Evolutionary conservation across 192 early-diverging fungal genomes (phyloP).

Genomic region (Coemansia sp.): DNA sequence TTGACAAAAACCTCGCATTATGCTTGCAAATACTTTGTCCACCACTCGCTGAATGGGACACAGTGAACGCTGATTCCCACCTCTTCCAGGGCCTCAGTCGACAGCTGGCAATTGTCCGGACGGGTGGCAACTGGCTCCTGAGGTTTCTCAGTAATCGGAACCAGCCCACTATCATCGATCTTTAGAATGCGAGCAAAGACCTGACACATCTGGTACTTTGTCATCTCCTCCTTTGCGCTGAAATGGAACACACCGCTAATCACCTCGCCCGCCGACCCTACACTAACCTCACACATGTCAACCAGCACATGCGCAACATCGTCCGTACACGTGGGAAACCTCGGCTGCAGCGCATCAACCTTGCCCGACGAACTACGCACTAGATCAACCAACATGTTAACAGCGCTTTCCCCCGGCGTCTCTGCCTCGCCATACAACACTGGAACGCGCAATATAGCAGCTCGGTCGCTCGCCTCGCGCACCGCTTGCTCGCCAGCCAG

Average conservation of each 20-base stretch:
- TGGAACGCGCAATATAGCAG: slow-evolving; percentile 76
- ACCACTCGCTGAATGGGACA: slow-evolving; percentile 42
- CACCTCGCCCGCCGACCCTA: slow-evolving; percentile 4
- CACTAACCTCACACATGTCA: slow-evolving; percentile 57
- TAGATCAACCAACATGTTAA: slow-evolving; percentile 69
- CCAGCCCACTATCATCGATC: slow-evolving; percentile 8
- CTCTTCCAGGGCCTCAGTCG: slow-evolving; percentile 22
- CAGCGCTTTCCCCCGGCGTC: slow-evolving; percentile 71
- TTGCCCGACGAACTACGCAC: slow-evolving; percentile 39
- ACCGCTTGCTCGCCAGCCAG: slow-evolving; percentile 71
- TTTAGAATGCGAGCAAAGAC: slow-evolving; percentile 33
- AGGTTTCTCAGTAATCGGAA: slow-evolving; percentile 17
- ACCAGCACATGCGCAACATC: slow-evolving; percentile 71
- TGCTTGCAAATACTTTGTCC: slow-evolving; percentile 18
- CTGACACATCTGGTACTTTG: slow-evolving; percentile 46
- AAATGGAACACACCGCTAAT: slow-evolving; percentile 41
- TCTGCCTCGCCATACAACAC: slow-evolving; percentile 72
- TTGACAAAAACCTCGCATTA: too few relatives aligned
- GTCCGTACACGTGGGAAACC: slow-evolving; percentile 82
- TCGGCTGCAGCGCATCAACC: slow-evolving; percentile 69
- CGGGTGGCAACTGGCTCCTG: slow-evolving; percentile 23
- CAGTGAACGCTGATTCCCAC: slow-evolving; percentile 24
- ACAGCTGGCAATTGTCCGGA: slow-evolving; percentile 34
- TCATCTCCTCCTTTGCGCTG: slow-evolving; percentile 33
- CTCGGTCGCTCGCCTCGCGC: slow-evolving; percentile 53